phyloP scores from a whole-genome alignment of 805 yeast genomes.

The Metschnikowia lochheadii region DNA sequence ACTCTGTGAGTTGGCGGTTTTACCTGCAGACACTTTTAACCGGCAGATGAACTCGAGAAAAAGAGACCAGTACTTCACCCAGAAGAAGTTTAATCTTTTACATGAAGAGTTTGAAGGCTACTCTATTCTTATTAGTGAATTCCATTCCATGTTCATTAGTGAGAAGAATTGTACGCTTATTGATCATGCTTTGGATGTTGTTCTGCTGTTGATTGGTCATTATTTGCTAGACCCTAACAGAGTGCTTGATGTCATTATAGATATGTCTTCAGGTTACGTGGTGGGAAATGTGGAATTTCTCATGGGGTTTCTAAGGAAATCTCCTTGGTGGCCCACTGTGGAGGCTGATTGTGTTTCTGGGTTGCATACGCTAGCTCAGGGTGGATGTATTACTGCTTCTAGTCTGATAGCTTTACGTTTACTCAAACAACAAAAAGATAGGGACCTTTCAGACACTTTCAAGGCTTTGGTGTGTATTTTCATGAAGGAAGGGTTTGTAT shows the following conservation, averaged over 20 bases:
- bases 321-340: conserved; percentile 65
- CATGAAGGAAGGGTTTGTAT: conserved; percentile 62
- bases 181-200: conserved; percentile 41
- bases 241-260: conserved; percentile 59
- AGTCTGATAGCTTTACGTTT: conserved; percentile 49
- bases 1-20: conserved; percentile 23
- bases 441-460: conserved; percentile 39
- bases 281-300: conserved; percentile 44
- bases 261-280: conserved; percentile 45
- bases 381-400: conserved; percentile 57
- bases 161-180: conserved; percentile 41
- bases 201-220: conserved; percentile 65
- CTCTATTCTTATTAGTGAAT: conserved; percentile 53
- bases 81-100: conserved; percentile 59
- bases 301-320: conserved; percentile 44
- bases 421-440: conserved; percentile 26
- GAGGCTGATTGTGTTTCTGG: conserved; percentile 29
- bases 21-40: conserved; percentile 32
- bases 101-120: conserved; percentile 80
- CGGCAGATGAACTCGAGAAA: conserved; percentile 33
- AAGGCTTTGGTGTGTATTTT: conserved; percentile 49
- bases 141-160: conserved; percentile 40
- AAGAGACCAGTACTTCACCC: conserved; percentile 44
- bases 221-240: conserved; percentile 71
- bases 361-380: conserved; percentile 33